phyloP scores from a whole-genome alignment of 148 eudicot species.

The Rhododendron henanense region DNA sequence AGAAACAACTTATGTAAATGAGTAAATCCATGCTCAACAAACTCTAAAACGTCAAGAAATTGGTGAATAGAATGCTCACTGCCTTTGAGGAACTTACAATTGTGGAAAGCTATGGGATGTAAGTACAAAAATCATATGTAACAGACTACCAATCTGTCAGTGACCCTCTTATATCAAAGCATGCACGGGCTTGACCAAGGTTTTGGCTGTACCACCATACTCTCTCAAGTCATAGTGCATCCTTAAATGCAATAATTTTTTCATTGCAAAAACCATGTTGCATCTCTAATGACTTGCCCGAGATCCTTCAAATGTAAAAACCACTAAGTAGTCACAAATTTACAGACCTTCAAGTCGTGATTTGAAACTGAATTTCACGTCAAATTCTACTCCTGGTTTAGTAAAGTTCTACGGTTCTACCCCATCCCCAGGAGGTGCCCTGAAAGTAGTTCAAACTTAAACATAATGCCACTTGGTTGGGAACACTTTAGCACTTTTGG shows the following conservation, averaged over 20 bases:
- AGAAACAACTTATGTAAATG: not conserved
- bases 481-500: not conserved
- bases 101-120: not conserved
- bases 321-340: not conserved
- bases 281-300: too few relatives aligned
- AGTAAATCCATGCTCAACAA: not conserved
- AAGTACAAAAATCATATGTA: not conserved
- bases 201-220: constrained; percentile 2
- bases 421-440: not conserved
- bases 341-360: not conserved
- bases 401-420: not conserved
- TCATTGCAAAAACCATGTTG: not conserved
- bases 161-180: not conserved
- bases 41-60: not conserved
- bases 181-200: not conserved
- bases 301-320: not conserved
- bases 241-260: not conserved
- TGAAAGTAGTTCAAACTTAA: not conserved
- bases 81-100: not conserved
- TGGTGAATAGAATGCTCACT: not conserved
- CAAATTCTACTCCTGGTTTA: not conserved
- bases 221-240: not conserved
- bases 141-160: not conserved
- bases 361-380: not conserved
- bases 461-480: not conserved